Conservation (phyloP, 257 asterid genomes). For the Agastache rugosa region DNA sequence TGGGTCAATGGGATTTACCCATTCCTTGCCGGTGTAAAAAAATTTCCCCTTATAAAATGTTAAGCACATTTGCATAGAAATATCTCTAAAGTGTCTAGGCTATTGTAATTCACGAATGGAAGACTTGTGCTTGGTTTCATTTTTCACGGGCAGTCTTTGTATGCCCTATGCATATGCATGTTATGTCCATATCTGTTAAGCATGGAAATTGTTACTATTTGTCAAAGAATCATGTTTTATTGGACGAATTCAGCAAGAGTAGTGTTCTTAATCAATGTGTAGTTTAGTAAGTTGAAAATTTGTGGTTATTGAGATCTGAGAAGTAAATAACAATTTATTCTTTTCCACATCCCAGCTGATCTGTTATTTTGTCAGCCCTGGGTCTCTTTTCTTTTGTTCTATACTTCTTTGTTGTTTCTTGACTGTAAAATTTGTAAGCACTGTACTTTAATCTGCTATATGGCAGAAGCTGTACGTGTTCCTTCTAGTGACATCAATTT, state of each 20-base stretch:
- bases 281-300: neutral
- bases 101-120: neutral
- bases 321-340: neutral
- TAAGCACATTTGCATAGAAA: neutral
- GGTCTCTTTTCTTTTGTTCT: neutral
- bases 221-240: neutral
- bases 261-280: neutral
- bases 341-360: neutral
- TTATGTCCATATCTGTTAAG: neutral
- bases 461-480: neutral
- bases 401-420: neutral
- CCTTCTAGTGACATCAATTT: neutral
- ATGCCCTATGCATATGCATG: slow-evolving; percentile 1
- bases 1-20: neutral
- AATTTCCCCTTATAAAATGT: neutral
- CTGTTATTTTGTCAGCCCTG: neutral
- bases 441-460: neutral
- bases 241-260: neutral
- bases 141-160: neutral
- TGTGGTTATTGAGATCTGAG: neutral
- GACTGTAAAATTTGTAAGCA: neutral
- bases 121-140: neutral
- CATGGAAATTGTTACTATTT: neutral
- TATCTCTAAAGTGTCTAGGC: neutral
- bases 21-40: neutral